A percentile compares a stretch with the other conserved stretches of the same genome.
These are phyloP conservation scores for Epicoccum sorghinum DNA, from an alignment of 2,329 filamentous ascomycete genomes.

Conservation along the genomic window DNA sequence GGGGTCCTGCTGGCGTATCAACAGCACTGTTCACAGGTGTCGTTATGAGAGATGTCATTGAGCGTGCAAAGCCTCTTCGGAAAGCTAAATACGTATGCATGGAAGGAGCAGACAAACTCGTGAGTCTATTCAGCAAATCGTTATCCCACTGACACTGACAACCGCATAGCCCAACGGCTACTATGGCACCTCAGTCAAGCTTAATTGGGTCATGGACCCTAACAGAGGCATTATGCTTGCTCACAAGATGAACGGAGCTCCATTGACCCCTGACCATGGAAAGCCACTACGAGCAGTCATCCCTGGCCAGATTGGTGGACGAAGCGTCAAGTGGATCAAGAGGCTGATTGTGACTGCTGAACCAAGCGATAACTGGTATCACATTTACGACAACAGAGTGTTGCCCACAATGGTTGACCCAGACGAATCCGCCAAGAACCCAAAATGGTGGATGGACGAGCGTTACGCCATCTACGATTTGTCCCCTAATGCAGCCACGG, in stretches of 20 bases:
- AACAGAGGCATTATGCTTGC: conserved; percentile 86
- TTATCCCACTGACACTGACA: conserved; percentile 16
- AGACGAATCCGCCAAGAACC: conserved; percentile 75
- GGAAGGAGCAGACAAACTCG: conserved; percentile 83
- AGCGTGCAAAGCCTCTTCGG: conserved; percentile 69
- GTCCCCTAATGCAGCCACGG: conserved; percentile 83
- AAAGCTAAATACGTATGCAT: conserved; percentile 85
- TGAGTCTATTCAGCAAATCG: conserved; percentile 33
- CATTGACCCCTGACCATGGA: conserved; percentile 81
- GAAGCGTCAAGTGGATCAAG: conserved; percentile 93
- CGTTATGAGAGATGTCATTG: conserved; percentile 73
- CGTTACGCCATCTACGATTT: conserved; percentile 93
- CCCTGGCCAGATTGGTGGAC: conserved; percentile 87
- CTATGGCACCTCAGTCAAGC: conserved; percentile 86
- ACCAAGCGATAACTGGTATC: conserved; percentile 93
- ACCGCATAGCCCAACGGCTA: conserved; percentile 74
- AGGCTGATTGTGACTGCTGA: conserved; percentile 76
- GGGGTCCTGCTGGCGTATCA: conserved; percentile 85
- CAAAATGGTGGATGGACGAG: conserved; percentile 84
- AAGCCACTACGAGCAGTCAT: conserved; percentile 82
- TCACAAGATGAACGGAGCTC: conserved; percentile 88
- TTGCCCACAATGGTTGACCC: conserved; percentile 85
- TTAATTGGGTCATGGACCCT: conserved; percentile 86
- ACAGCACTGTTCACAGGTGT: conserved; percentile 89
- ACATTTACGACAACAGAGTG: conserved; percentile 91